Base-by-base conservation (phyloP, 164 flowering plant genomes). In the Annona cherimola region DNA sequence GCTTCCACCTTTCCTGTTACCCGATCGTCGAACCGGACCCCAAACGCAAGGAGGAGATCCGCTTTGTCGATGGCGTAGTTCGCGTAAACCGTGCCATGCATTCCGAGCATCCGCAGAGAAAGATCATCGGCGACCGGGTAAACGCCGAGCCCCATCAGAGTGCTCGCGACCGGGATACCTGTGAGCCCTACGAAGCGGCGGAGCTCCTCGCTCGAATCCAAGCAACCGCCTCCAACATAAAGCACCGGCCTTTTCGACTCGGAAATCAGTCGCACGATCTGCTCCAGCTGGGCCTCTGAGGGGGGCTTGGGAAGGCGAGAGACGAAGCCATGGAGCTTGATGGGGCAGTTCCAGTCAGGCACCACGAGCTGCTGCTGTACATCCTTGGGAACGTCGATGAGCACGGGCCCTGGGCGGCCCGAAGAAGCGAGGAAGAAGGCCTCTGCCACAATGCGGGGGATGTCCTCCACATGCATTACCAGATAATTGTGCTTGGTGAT, bases 11-110 rank as follows among this genome's bases (percentile, higher is more conserved):
- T 89, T 5, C 91, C 91, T 0, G 94, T 87, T 50, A 89, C 90
- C 6, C 94, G 83, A 57, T 89, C 91, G 77, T 89, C 91, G 71
- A 89, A 89, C 63, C 88, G 77, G 16, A 85, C 94, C 14, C 94
- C 94, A 76, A 89, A 86, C 1, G 94, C 90, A 66, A 89, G 90
- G 73, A 89, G 78, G 71, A 88, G 68, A 76, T 89, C 91, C 8
- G 83, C 45, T 60, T 78, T 75, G 67, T 89, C 86, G 61, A 89
- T 87, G 9, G 91, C 86, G 71, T 89, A 89, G 75, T 89, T 88
- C 0, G 94, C 94, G 78, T 81, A 85, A 2, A 88, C 88, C 57
- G 92, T 88, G 8, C 94, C 94, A 72, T 86, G 90, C 92, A 90
- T 90, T 40, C 94, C 94, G 16, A 88, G 86, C 88, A 88, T 90